These are phyloP conservation scores for Saturnispora halmiae DNA, from an alignment of 805 yeast genomes.

Conservation along the genomic window DNA sequence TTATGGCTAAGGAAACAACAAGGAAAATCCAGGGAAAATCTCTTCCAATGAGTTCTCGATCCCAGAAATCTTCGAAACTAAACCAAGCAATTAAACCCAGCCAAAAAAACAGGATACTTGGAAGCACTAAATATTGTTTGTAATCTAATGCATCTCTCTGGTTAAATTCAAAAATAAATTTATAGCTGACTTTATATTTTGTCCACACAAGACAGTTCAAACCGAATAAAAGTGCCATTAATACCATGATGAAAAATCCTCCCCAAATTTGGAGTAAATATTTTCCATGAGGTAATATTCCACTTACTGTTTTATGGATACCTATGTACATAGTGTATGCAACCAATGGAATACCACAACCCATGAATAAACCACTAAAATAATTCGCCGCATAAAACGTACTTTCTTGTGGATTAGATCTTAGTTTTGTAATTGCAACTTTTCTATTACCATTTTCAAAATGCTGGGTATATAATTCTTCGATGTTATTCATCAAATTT, in stretches of 20 bases:
- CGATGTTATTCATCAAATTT: slow-evolving; percentile 50
- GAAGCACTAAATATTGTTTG: slow-evolving; percentile 56
- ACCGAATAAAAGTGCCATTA: slow-evolving; percentile 58
- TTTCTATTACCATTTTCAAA: slow-evolving; percentile 69
- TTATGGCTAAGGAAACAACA: slow-evolving; percentile 38
- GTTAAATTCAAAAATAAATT: slow-evolving; percentile 84
- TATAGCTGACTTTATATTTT: slow-evolving; percentile 70
- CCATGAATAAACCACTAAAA: slow-evolving; percentile 57
- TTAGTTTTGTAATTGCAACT: slow-evolving; percentile 59
- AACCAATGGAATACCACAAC: slow-evolving; percentile 64
- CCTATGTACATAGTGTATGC: slow-evolving; percentile 44
- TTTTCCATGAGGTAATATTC: slow-evolving; percentile 44
- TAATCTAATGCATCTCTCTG: slow-evolving; percentile 56
- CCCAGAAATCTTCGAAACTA: slow-evolving; percentile 65
- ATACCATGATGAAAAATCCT: slow-evolving; percentile 62
- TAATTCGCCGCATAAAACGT: slow-evolving; percentile 44
- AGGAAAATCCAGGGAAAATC: slow-evolving; percentile 77
- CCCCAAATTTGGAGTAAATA: slow-evolving; percentile 84
- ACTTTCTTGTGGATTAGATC: slow-evolving; percentile 34
- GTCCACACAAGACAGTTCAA: slow-evolving; percentile 69
- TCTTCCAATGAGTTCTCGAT: slow-evolving; percentile 46
- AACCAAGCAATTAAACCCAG: slow-evolving; percentile 64
- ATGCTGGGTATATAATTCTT: slow-evolving; percentile 53
- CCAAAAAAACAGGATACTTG: slow-evolving; percentile 48
- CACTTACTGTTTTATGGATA: slow-evolving; percentile 28